These are phyloP conservation scores for Podaxis sp. DNA, from an alignment of 768 basidiomycete genomes.

Conservation along the genomic window DNA sequence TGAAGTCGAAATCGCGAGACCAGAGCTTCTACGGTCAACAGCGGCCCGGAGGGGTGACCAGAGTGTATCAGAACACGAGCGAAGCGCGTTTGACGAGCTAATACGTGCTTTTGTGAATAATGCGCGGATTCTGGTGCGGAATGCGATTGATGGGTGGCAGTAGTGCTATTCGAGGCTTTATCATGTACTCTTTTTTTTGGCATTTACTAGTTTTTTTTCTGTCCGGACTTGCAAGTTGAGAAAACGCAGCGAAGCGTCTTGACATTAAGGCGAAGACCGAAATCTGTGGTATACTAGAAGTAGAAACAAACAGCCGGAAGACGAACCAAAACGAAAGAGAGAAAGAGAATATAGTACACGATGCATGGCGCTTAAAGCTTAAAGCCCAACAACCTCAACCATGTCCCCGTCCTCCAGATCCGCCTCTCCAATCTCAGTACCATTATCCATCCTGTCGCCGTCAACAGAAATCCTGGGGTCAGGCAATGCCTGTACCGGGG, in stretches of 20 bases:
- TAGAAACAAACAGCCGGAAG: not conserved
- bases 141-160: constrained; percentile 38
- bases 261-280: not conserved
- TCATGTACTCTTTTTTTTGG: not conserved
- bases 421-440: constrained; percentile 59
- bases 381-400: constrained; percentile 71
- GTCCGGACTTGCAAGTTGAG: not conserved
- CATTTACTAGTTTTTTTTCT: not conserved
- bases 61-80: constrained; percentile 59
- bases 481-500: constrained; percentile 26
- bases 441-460: constrained; percentile 67
- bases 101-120: constrained; percentile 94
- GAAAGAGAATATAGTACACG: not conserved
- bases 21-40: constrained; percentile 68
- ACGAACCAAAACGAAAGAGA: not conserved
- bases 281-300: not conserved
- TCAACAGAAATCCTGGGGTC: constrained; percentile 61
- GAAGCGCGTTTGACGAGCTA: constrained; percentile 84
- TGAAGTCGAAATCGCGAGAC: constrained; percentile 82
- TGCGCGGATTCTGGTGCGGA: constrained; percentile 83
- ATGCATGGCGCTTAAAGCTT: constrained; percentile 7
- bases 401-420: constrained; percentile 81
- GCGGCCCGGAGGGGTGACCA: constrained; percentile 69
- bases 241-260: not conserved
- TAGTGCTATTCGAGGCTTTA: not conserved